Conservation (phyloP, 2,329 filamentous ascomycete genomes). For the Aspergillus aculeatinus region DNA sequence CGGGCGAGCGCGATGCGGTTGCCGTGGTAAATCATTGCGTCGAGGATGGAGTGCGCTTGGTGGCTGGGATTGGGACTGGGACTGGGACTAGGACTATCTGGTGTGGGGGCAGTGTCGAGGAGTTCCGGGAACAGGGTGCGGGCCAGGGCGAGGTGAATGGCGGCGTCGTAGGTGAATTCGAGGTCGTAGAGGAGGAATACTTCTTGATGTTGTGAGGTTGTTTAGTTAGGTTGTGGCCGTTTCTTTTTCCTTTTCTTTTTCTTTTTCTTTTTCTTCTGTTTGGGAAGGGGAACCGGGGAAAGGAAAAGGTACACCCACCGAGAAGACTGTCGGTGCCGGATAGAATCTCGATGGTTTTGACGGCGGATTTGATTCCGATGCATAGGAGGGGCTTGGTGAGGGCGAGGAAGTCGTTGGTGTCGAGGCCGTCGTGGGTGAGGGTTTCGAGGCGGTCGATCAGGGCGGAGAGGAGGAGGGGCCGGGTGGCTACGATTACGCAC, state of each 20-base stretch:
- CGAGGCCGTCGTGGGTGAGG: not conserved
- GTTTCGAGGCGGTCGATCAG: slow-evolving; percentile 5
- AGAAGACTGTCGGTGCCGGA: slow-evolving; percentile 1
- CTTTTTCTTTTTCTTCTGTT: too few species aligned
- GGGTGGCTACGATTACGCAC: slow-evolving; percentile 7
- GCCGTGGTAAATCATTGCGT: slow-evolving; percentile 36
- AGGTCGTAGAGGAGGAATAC: slow-evolving; percentile 40
- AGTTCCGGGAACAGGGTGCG: slow-evolving; percentile 34
- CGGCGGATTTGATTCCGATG: slow-evolving; percentile 3
- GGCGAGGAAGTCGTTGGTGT: not conserved
- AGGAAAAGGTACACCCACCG: not conserved
- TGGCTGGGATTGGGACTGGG: not conserved
- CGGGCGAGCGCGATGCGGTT: slow-evolving; percentile 36
- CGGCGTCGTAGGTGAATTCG: slow-evolving; percentile 40
- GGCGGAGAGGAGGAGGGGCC: slow-evolving; percentile 4
- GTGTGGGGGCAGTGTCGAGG: not conserved
- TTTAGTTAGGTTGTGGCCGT: too few species aligned
- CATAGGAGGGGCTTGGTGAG: slow-evolving; percentile 1
- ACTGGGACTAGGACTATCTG: too few species aligned
- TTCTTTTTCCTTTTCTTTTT: too few species aligned
- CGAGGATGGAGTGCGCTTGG: slow-evolving; percentile 31
- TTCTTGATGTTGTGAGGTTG: slow-evolving; percentile 23
- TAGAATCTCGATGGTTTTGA: slow-evolving; percentile 1
- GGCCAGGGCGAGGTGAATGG: slow-evolving; percentile 40
- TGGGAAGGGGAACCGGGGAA: too few species aligned